phyloP scores from a whole-genome alignment of 345 rosid genomes.

The Populus pruinosa region DNA sequence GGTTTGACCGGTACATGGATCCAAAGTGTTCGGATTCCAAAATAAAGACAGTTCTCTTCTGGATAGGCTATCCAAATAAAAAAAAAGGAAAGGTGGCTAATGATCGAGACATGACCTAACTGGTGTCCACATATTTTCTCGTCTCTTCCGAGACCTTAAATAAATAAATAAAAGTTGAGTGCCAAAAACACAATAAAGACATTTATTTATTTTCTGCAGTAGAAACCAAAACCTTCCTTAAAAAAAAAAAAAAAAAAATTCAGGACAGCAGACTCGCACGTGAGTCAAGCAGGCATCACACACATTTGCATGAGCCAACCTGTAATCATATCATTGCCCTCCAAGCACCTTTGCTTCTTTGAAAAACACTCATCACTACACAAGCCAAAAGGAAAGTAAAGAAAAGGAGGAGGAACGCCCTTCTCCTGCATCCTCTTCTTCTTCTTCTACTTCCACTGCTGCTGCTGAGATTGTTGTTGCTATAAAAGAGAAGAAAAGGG shows the following conservation, averaged over 20 bases:
- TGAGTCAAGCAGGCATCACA: neutral
- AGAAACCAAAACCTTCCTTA: neutral
- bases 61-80: neutral
- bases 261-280: constrained; percentile 2
- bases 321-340: constrained; percentile 22
- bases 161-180: neutral
- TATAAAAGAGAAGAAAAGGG: neutral
- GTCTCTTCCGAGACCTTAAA: no score
- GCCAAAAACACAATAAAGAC: neutral
- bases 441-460: neutral
- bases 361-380: neutral
- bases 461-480: neutral
- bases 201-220: neutral
- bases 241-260: neutral
- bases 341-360: neutral
- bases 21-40: neutral
- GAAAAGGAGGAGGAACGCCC: constrained; percentile 5
- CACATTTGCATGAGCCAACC: constrained; percentile 13
- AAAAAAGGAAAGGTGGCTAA: no score
- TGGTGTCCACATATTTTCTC: no score
- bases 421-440: neutral
- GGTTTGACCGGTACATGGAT: neutral
- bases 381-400: neutral
- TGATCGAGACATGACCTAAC: no score
- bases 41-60: neutral